Evolutionary conservation across 2,329 filamentous ascomycete species (phyloP), one percentile per base, ranked within the genome.

Genomic region (Neurospora sp.): DNA sequence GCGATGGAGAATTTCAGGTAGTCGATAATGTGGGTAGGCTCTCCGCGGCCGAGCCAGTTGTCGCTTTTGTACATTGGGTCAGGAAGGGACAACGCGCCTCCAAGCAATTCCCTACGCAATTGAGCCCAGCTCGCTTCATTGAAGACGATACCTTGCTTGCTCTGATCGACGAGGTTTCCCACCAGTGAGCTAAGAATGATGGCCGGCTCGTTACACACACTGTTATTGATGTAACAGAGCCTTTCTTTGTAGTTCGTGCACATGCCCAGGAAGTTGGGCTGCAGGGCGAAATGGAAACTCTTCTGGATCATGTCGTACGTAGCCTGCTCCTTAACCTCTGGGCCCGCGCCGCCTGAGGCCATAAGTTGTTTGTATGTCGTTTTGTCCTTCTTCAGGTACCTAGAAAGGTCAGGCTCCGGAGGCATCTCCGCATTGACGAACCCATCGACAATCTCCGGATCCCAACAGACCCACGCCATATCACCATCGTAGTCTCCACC

Each of bases 401-500:
- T 70, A 6, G 85, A 80, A 0, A 89, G 77, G 68, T 87, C 83
- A 0, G 80, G 79, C 8, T 77, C 69, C 0, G 76, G 39, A 0
- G 85, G 86, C 6, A 84, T 78, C 0, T 83, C 80, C 0, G 87
- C 86, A 70, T 91, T 93, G 4, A 75, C 73, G 73, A 95, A 95
- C n/a, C 88, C 87, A 5, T 81, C 74, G 0, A 92, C 90, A 3
- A 96, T 84, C 0, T 80, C 78, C 0, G 82, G 80, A 37, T 94
- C 91, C 90, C 90, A 95, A 75, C 90, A 92, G 0, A 92, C 80
- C 91, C 91, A 94, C 4, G 91, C 87, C n/a, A 82, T 85, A 72
- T 96, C 92, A 0, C 92, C 92, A 73, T 95, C 92, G 72, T 93
- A 95, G 75, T 95, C 92, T 0, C 92, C 92, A 0, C 92, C 92